Evolutionary conservation across 352 stramenopile species (phyloP).

Genomic region (Aphanomyces cochlioides): DNA sequence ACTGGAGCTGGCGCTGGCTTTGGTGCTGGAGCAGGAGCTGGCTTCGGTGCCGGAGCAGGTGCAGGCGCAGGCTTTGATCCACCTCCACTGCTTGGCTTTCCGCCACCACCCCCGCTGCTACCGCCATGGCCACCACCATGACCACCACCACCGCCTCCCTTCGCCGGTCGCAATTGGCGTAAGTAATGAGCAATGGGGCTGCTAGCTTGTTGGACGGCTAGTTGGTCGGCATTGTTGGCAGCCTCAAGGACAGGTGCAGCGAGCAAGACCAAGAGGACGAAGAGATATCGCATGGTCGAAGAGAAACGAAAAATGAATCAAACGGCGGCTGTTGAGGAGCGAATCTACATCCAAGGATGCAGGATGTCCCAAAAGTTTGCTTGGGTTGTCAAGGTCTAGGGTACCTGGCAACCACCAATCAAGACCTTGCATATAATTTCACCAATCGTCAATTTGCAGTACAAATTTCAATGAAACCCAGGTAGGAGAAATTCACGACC

Average conservation of each 20-base stretch:
- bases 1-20: slow-evolving; percentile 7
- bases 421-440: no score
- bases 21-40: slow-evolving; percentile 16
- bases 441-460: no score
- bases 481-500: no score
- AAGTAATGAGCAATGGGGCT: background rate
- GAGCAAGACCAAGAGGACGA: background rate
- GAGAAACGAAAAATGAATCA: slow-evolving; percentile 1
- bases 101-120: slow-evolving; percentile 11
- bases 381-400: no score
- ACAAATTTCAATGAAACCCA: no score
- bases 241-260: background rate
- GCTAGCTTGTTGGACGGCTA: background rate
- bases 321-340: background rate
- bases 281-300: background rate
- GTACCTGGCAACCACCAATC: no score
- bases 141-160: background rate
- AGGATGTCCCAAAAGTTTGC: no score
- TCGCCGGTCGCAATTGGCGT: background rate
- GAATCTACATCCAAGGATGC: no score
- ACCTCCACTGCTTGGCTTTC: background rate
- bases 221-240: background rate
- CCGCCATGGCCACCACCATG: background rate
- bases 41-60: background rate
- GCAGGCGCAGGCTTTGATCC: background rate